Evolutionary conservation across 768 basidiomycete genomes (phyloP).

Genomic region (Agrocybe chaxingu): DNA sequence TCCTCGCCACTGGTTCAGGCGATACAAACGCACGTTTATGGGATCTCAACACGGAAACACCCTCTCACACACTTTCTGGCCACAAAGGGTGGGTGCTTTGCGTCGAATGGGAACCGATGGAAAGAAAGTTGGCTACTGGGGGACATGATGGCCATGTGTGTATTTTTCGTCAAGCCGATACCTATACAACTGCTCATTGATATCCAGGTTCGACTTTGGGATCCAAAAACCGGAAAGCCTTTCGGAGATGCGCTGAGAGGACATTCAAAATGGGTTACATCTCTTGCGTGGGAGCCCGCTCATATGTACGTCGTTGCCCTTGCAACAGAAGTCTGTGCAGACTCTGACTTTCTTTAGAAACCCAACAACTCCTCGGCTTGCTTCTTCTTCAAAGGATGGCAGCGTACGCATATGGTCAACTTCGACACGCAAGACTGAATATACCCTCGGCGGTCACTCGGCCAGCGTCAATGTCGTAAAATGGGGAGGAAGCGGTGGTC

Average conservation of each 20-base stretch:
- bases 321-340: background rate
- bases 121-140: slow-evolving; percentile 87
- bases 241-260: slow-evolving; percentile 88
- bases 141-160: slow-evolving; percentile 90
- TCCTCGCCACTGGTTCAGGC: slow-evolving; percentile 93
- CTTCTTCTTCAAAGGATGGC: slow-evolving; percentile 94
- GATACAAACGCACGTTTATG: slow-evolving; percentile 92
- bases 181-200: background rate
- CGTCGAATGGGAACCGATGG: slow-evolving; percentile 95
- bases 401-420: slow-evolving; percentile 95
- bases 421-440: slow-evolving; percentile 66
- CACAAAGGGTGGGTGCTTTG: slow-evolving; percentile 97
- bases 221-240: slow-evolving; percentile 86
- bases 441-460: slow-evolving; percentile 88
- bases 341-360: slow-evolving; percentile 51
- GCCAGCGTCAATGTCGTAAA: slow-evolving; percentile 93
- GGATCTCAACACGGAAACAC: slow-evolving; percentile 92
- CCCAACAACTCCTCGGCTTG: slow-evolving; percentile 73
- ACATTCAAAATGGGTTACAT: slow-evolving; percentile 95
- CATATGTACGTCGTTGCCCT: slow-evolving; percentile 61
- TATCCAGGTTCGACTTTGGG: slow-evolving; percentile 78
- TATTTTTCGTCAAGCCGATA: slow-evolving; percentile 2
- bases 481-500: slow-evolving; percentile 85
- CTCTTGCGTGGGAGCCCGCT: slow-evolving; percentile 93
- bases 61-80: slow-evolving; percentile 81